These are phyloP conservation scores for Paecilomyces dactylethromorphus DNA, from an alignment of 2,329 filamentous ascomycete species.

Conservation along the genomic window DNA sequence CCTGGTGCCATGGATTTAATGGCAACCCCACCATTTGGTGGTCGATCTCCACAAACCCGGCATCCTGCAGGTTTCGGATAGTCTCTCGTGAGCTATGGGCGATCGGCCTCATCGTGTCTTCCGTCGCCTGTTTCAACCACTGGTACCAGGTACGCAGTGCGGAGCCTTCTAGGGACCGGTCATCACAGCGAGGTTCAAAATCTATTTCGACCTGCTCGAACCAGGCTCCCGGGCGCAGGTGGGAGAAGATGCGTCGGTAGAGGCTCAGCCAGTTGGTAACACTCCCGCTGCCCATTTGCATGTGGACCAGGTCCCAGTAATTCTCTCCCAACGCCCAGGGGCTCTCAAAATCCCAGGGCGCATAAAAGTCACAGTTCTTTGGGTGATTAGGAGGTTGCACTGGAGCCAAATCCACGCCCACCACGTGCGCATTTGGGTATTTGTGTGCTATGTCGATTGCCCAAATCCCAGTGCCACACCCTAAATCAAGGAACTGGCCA, in stretches of 20 bases:
- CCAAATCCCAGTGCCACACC: constrained; percentile 89
- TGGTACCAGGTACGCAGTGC: constrained; percentile 63
- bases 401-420: constrained; percentile 55
- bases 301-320: constrained; percentile 76
- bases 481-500: constrained; percentile 57
- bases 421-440: constrained; percentile 53
- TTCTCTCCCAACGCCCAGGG: constrained; percentile 62
- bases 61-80: constrained; percentile 55
- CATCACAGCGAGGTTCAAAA: constrained; percentile 66
- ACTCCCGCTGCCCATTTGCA: constrained; percentile 72
- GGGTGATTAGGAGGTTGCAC: constrained; percentile 65
- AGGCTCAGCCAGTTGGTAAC: constrained; percentile 68
- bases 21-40: constrained; percentile 64
- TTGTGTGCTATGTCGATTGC: constrained; percentile 74
- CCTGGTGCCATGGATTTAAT: constrained; percentile 65
- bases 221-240: constrained; percentile 69
- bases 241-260: constrained; percentile 65
- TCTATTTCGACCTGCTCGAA: constrained; percentile 91
- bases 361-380: constrained; percentile 58
- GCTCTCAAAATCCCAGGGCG: constrained; percentile 70
- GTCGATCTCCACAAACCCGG: constrained; percentile 74
- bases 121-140: constrained; percentile 62
- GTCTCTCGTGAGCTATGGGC: constrained; percentile 54
- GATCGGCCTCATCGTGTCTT: constrained; percentile 58
- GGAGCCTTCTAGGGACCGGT: constrained; percentile 52